A percentile compares a stretch with the other conserved stretches of the same genome.
phyloP scores from a whole-genome alignment of 1,284 basidiomycete species.

The Stygiomarasmius scandens region DNA sequence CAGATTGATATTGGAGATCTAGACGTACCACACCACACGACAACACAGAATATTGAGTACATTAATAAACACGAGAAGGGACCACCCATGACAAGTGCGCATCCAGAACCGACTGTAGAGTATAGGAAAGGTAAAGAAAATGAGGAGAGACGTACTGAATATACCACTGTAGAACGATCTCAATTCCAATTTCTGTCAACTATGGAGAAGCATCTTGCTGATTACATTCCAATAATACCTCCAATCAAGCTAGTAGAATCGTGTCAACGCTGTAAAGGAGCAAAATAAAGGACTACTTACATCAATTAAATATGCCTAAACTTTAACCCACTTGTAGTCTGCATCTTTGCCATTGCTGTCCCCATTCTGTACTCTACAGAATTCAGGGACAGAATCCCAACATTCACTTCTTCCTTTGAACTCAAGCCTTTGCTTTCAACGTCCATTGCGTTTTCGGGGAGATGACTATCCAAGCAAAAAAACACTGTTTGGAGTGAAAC shows the following conservation, averaged over 20 bases:
- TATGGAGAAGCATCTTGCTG: not conserved
- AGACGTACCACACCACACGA: conserved; percentile 18
- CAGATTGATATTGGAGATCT: no score
- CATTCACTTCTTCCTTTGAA: conserved; percentile 11
- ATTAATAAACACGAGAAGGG: conserved; percentile 16
- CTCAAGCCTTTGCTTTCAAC: conserved; percentile 9
- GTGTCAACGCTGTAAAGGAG: not conserved
- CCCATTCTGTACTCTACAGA: not conserved
- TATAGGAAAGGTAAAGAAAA: not conserved
- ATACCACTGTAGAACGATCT: not conserved
- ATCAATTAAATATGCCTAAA: conserved; percentile 18
- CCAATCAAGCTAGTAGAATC: conserved; percentile 15
- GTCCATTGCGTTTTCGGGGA: not conserved
- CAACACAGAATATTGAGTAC: conserved; percentile 16
- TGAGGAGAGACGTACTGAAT: conserved; percentile 2
- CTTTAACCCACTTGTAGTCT: conserved; percentile 17
- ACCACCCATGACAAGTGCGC: conserved; percentile 17
- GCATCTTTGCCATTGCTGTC: conserved; percentile 5
- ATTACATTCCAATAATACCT: conserved; percentile 20
- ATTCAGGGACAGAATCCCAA: conserved; percentile 3
- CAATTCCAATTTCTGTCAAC: not conserved
- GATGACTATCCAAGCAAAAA: no score
- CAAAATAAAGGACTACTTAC: conserved; percentile 4
- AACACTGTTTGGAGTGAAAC: no score
- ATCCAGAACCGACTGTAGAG: conserved; percentile 15